These are phyloP conservation scores for Antitrichia curtipendula DNA, from an alignment of 225 moss, liverwort and hornwort species.

Conservation along the genomic window DNA sequence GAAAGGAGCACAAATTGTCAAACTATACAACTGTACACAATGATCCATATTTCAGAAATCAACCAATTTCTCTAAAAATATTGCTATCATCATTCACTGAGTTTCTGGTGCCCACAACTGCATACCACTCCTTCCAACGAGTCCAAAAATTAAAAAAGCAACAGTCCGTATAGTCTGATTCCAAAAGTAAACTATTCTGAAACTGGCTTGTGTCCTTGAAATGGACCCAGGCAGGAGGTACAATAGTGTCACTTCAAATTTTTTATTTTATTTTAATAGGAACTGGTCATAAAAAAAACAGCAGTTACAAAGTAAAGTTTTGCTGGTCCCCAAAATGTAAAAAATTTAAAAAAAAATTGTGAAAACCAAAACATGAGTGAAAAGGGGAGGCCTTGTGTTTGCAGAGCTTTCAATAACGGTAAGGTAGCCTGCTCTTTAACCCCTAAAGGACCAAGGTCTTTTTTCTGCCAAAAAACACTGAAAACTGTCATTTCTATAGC, in stretches of 20 bases:
- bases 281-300: neutral
- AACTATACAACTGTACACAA: too few species aligned
- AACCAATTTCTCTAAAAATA: neutral
- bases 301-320: neutral
- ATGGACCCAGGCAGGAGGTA: too few species aligned
- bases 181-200: neutral
- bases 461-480: too few species aligned
- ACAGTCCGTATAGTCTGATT: neutral
- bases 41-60: too few species aligned
- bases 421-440: too few species aligned
- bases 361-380: neutral
- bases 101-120: neutral
- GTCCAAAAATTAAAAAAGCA: neutral
- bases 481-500: too few species aligned
- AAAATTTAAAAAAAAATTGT: neutral
- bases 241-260: neutral
- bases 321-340: neutral
- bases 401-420: neutral
- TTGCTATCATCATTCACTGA: neutral
- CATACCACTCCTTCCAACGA: neutral
- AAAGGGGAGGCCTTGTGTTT: neutral
- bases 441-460: too few species aligned
- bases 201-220: neutral
- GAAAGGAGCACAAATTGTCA: neutral
- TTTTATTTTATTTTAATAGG: neutral